A percentile compares a stretch with the other conserved stretches of the same genome.
Evolutionary conservation across 2,329 filamentous ascomycete species (phyloP).

Genomic region (Gyromitra esculenta): DNA sequence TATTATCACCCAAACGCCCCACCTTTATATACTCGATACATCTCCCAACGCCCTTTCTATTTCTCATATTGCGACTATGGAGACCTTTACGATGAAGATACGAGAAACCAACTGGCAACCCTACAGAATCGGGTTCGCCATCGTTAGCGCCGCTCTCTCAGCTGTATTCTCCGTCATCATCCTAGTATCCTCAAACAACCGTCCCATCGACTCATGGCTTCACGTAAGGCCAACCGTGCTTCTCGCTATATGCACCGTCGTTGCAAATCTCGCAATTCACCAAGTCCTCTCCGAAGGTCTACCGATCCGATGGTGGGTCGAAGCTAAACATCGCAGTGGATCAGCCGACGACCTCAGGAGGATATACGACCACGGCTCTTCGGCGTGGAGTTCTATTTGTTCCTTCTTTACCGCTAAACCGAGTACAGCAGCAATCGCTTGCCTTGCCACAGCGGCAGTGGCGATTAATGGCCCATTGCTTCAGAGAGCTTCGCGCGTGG

Average conservation of each 20-base stretch:
- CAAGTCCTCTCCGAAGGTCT: slow-evolving; percentile 19
- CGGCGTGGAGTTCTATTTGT: slow-evolving; percentile 11
- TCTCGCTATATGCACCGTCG: slow-evolving; percentile 33
- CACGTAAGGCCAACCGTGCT: slow-evolving; percentile 27
- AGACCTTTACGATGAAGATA: neutral
- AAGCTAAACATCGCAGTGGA: slow-evolving; percentile 9
- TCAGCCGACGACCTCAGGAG: slow-evolving; percentile 10
- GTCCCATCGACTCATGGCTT: slow-evolving; percentile 25
- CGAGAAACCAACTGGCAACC: slow-evolving; percentile 31
- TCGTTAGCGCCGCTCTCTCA: slow-evolving; percentile 6
- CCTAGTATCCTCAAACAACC: slow-evolving; percentile 25
- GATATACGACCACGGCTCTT: slow-evolving; percentile 24
- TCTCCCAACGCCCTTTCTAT: too few species aligned
- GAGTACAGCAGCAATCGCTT: slow-evolving; percentile 29
- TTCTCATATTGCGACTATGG: neutral
- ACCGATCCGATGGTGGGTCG: slow-evolving; percentile 34
- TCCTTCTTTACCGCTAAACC: slow-evolving; percentile 1
- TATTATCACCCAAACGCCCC: neutral
- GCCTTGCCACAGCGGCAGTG: neutral
- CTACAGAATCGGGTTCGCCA: slow-evolving; percentile 3
- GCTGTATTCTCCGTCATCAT: slow-evolving; percentile 13
- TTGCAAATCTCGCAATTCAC: slow-evolving; percentile 28
- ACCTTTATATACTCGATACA: neutral
- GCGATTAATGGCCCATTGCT: slow-evolving; percentile 27
- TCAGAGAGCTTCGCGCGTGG: slow-evolving; percentile 24